Evolutionary conservation across 495 filamentous ascomycete genomes (phyloP).

Genomic region (Talaromyces wortmannii): DNA sequence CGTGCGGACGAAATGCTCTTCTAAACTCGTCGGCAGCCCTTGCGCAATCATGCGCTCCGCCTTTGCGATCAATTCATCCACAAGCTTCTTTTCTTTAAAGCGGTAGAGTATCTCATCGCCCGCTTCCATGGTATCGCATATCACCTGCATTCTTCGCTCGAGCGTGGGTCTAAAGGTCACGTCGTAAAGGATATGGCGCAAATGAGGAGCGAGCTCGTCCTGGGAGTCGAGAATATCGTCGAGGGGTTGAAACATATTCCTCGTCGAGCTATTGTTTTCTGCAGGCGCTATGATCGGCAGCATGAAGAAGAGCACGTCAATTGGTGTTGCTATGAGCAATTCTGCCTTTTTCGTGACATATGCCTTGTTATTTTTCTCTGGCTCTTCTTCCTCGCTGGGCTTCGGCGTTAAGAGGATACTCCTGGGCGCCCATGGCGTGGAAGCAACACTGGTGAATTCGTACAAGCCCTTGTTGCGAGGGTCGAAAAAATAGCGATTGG

Average conservation of each 20-base stretch:
- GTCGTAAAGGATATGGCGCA: constrained; percentile 50
- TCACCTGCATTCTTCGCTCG: constrained; percentile 47
- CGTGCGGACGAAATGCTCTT: constrained; percentile 73
- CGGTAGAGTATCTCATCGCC: constrained; percentile 80
- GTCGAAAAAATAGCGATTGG: constrained; percentile 73
- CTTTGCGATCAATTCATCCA: constrained; percentile 61
- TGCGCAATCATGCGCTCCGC: constrained; percentile 59
- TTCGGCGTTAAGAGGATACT: constrained; percentile 27
- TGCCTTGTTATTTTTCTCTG: constrained; percentile 20
- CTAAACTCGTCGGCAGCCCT: constrained; percentile 72
- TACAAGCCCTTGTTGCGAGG: constrained; percentile 66
- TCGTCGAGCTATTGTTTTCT: constrained; percentile 25
- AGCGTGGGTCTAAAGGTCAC: constrained; percentile 30
- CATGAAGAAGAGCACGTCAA: constrained; percentile 80
- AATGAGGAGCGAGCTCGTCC: constrained; percentile 45
- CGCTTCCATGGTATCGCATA: constrained; percentile 75
- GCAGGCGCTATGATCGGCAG: constrained; percentile 55
- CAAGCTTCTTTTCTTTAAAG: constrained; percentile 60
- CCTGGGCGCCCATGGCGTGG: constrained; percentile 36
- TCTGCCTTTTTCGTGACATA: constrained; percentile 56
- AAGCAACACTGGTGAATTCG: constrained; percentile 75
- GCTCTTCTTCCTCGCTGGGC: background rate
- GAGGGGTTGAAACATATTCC: constrained; percentile 63
- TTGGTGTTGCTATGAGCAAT: constrained; percentile 72
- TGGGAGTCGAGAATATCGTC: constrained; percentile 77